Conservation (phyloP, 1,284 basidiomycete genomes). For the Pseudozyma thailandica region DNA sequence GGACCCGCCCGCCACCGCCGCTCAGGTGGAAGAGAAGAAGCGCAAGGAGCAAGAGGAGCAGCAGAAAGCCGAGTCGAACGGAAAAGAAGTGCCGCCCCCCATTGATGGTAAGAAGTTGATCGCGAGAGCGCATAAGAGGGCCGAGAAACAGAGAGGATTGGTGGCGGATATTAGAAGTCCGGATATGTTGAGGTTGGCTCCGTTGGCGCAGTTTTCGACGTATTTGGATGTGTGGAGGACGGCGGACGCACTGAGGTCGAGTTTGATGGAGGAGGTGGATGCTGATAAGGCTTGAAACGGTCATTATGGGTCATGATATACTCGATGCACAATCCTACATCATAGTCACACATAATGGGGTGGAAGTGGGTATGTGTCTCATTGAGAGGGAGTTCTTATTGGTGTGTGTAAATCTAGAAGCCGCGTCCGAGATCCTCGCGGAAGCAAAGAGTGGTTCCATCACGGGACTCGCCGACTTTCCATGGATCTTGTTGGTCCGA, state of each 20-base stretch:
- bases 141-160: constrained; percentile 55
- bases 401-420: too few species aligned
- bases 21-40: constrained; percentile 1
- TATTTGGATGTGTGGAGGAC: constrained; percentile 61
- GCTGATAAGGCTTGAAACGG: constrained; percentile 9
- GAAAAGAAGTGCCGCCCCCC: constrained; percentile 54
- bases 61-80: constrained; percentile 3
- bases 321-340: too few species aligned
- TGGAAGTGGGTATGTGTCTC: not conserved
- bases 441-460: constrained; percentile 56
- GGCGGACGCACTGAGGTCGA: constrained; percentile 49
- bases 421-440: constrained; percentile 45
- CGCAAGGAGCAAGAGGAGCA: constrained; percentile 5
- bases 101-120: constrained; percentile 48
- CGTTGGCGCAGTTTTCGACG: constrained; percentile 60
- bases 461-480: constrained; percentile 48
- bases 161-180: constrained; percentile 62
- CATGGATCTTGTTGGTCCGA: constrained; percentile 9
- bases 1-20: constrained; percentile 9
- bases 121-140: constrained; percentile 49
- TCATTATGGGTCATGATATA: too few species aligned
- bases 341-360: too few species aligned
- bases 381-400: too few species aligned
- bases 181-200: constrained; percentile 63
- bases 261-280: constrained; percentile 37